Base-by-base conservation (phyloP, 2,329 filamentous ascomycete genomes). In the Talaromyces islandicus region DNA sequence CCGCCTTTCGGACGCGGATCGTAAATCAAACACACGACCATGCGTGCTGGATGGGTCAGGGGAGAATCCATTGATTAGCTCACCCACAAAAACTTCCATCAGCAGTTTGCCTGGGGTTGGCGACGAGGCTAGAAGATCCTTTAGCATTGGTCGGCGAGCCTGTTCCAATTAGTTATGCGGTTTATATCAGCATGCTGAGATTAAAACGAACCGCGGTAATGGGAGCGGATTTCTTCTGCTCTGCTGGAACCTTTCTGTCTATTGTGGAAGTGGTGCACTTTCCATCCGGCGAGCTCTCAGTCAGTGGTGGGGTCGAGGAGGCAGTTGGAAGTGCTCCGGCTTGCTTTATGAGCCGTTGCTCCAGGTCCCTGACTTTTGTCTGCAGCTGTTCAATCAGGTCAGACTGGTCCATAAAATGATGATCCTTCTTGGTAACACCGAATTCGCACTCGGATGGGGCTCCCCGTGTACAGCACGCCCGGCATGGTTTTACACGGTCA, bases 391-490 rank as follows among this genome's bases (percentile, higher is more conserved):
- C 69, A 24, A 71, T 70, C 12, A 68, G 60, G 9, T 64, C 60
- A 3, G 69, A 67, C 62, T 71, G 69, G 32, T 66, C 64, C 19
- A 71, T 71, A 25, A 65, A 70, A 43, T 68, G 65, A n/a, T 66
- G 69, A 57, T 71, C 69, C 38, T 68, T 64, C 54, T 68, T 70
- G 61, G 63, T 71, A 27, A 63, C 67, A 43, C 66, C 67, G 60
- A 70, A 71, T 66, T 71, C 68, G 52, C 69, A 71, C 56, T 70
- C 68, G 12, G 66, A 69, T 14, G 69, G 69, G 1, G 66, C 66
- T 11, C 69, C 69, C 32, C 68, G 68, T 7, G 70, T 58, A 60
- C 69, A 71, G 46, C 69, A 71, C 24, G 69, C 67, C 50, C 69
- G 63, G 32, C 69, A 71, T 38, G 69, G 69, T 59, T 70, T 71